Percentiles rank a stretch among this genome's conserved stretches.
Conservation (phyloP, 2,329 filamentous ascomycete genomes). For the Aurifilum marmelostoma region DNA sequence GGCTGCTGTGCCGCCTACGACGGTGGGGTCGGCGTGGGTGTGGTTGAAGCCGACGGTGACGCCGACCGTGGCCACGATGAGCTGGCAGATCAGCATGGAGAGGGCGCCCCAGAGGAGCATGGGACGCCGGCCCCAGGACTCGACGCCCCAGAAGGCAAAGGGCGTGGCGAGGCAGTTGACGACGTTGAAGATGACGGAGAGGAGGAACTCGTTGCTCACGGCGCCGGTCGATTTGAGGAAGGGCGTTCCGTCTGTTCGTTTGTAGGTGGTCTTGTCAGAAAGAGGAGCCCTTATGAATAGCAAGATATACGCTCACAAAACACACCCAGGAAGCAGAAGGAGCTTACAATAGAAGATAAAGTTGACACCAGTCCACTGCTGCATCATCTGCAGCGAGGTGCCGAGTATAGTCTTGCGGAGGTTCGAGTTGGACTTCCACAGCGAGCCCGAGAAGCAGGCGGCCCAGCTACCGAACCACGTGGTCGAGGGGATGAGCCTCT, state of each 20-base stretch:
- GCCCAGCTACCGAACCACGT: constrained; percentile 64
- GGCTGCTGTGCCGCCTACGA: constrained; percentile 46
- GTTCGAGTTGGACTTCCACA: constrained; percentile 58
- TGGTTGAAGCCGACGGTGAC: constrained; percentile 37
- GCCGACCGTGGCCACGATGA: constrained; percentile 67
- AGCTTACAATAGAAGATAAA: constrained; percentile 69
- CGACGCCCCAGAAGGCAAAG: constrained; percentile 72
- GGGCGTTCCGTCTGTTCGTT: constrained; percentile 53
- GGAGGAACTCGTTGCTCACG: constrained; percentile 66
- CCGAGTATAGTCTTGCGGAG: constrained; percentile 61
- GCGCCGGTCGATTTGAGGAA: constrained; percentile 60
- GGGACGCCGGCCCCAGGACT: constrained; percentile 69
- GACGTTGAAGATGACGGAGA: constrained; percentile 73
- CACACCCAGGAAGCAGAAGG: too few relatives aligned
- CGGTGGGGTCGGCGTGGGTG: constrained; percentile 33
- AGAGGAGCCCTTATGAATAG: too few relatives aligned
- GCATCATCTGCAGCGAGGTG: constrained; percentile 63
- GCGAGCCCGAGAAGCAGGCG: constrained; percentile 58
- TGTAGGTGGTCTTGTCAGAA: neutral
- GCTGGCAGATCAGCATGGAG: constrained; percentile 72
- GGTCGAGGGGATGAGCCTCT: constrained; percentile 59
- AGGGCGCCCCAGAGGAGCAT: constrained; percentile 70
- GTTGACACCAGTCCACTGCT: constrained; percentile 61
- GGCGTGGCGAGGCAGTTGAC: constrained; percentile 76
- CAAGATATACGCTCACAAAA: neutral